These are phyloP conservation scores for Chloropicon primus DNA, from an alignment of 139 green algal genomes.

Conservation along the genomic window DNA sequence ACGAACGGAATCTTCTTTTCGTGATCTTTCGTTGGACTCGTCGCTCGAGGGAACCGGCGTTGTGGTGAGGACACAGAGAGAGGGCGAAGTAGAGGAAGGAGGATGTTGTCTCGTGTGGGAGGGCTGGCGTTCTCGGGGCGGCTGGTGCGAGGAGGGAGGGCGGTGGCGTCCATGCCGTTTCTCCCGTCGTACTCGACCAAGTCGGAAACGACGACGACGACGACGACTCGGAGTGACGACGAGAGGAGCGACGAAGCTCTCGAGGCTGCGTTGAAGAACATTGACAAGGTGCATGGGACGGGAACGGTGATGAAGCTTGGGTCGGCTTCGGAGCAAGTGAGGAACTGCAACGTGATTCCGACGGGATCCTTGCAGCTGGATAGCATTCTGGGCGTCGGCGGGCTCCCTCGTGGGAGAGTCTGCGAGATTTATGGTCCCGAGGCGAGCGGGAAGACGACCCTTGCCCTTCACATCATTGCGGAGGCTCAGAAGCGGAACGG, in stretches of 20 bases:
- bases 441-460: conserved; percentile 83
- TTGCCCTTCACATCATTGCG: conserved; percentile 86
- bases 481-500: conserved; percentile 56
- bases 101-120: too few relatives aligned
- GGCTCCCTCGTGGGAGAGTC: background rate
- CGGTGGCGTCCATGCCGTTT: too few relatives aligned
- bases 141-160: too few relatives aligned
- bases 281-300: background rate
- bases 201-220: background rate
- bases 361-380: background rate
- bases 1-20: too few relatives aligned
- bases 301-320: background rate
- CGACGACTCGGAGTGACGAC: too few relatives aligned
- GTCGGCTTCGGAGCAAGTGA: background rate
- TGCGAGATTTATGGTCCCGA: conserved; percentile 65
- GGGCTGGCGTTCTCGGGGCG: too few relatives aligned
- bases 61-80: too few relatives aligned
- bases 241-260: background rate
- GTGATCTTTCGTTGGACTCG: too few relatives aligned
- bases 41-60: too few relatives aligned
- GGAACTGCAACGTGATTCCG: background rate
- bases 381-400: background rate
- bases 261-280: background rate
- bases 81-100: too few relatives aligned
- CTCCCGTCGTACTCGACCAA: background rate